Percentiles rank a stretch among this genome's conserved stretches.
Conservation (phyloP, 768 basidiomycete genomes). For the Termitomyces eurrhizus region DNA sequence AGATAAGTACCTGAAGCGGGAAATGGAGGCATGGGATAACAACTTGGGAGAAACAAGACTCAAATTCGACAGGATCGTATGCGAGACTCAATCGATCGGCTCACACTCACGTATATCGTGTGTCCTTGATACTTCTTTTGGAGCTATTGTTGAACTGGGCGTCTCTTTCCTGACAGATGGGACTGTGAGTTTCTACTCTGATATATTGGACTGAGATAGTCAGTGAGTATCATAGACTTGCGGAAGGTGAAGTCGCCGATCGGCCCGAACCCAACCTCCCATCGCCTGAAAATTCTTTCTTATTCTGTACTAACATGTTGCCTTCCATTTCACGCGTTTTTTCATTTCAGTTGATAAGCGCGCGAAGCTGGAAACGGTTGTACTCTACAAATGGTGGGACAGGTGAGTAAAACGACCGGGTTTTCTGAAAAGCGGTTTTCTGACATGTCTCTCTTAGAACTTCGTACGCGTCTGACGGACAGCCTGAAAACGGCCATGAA, state of each 20-base stretch:
- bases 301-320: background rate
- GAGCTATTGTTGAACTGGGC: background rate
- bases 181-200: background rate
- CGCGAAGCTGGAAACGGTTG: conserved; percentile 4
- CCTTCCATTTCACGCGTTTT: background rate
- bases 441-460: conserved; percentile 29
- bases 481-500: conserved; percentile 69
- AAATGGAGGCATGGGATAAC: conserved; percentile 23
- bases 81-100: background rate
- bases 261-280: background rate
- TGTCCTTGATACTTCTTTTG: background rate
- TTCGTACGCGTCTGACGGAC: conserved; percentile 46
- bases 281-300: background rate
- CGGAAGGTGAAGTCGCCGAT: background rate
- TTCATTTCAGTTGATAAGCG: background rate
- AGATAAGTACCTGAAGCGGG: conserved; percentile 48
- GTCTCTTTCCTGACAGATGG: background rate
- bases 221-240: background rate
- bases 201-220: background rate
- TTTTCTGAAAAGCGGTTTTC: background rate
- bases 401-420: conserved; percentile 4
- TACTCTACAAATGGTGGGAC: conserved; percentile 7
- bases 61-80: background rate
- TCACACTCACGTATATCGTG: background rate
- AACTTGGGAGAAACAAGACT: background rate